A percentile compares a stretch with the other conserved stretches of the same genome.
Conservation (phyloP, 2,329 filamentous ascomycete species). For the Didymella lethalis region DNA sequence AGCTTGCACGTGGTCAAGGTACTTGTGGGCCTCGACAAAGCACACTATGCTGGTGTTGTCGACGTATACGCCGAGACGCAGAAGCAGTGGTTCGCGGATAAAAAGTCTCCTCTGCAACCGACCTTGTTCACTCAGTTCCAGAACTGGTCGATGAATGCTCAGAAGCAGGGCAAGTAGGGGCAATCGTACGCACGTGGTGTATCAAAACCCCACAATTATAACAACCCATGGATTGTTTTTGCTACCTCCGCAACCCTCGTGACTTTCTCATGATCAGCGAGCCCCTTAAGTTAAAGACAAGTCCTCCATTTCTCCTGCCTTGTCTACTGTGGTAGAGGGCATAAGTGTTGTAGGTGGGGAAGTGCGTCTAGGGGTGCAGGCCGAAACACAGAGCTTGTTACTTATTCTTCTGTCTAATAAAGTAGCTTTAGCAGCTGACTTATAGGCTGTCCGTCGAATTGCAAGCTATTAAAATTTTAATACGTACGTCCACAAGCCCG, state of each 20-base stretch:
- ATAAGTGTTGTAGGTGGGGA: too few relatives aligned
- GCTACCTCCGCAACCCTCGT: background rate
- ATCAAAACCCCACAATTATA: background rate
- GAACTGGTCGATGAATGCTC: constrained; percentile 51
- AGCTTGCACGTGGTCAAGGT: constrained; percentile 72
- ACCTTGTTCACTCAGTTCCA: constrained; percentile 58
- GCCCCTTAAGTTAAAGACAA: background rate
- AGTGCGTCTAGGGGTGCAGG: too few relatives aligned
- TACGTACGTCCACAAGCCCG: too few relatives aligned
- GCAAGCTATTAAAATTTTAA: too few relatives aligned
- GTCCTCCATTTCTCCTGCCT: background rate
- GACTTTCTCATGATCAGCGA: background rate
- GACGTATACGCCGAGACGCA: constrained; percentile 55
- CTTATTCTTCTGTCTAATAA: too few relatives aligned
- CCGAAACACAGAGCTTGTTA: too few relatives aligned
- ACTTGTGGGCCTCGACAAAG: constrained; percentile 60
- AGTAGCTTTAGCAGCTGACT: too few relatives aligned
- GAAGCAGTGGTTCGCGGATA: constrained; percentile 54
- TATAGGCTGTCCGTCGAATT: too few relatives aligned
- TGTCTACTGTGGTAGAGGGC: too few relatives aligned
- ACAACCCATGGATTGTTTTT: background rate
- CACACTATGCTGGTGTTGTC: constrained; percentile 49
- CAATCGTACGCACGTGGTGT: background rate
- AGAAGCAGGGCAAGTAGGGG: constrained; percentile 37
- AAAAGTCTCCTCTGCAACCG: constrained; percentile 53